Base-by-base conservation (phyloP, 2,329 filamentous ascomycete genomes). In the Berkeleyomyces basicola region DNA sequence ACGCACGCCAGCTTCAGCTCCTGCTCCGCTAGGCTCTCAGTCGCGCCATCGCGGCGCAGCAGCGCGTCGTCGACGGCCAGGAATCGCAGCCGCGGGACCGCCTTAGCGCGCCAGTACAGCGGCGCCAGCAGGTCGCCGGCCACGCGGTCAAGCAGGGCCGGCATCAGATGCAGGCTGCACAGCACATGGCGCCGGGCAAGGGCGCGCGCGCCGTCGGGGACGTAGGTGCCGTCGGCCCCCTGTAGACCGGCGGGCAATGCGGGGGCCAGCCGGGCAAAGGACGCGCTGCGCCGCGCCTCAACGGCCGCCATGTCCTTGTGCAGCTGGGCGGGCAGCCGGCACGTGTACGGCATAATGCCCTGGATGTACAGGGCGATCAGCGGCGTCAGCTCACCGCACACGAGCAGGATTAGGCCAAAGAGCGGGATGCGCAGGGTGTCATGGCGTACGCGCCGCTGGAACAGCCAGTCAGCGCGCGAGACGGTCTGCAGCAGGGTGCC, bases 341-440 rank as follows among this genome's bases (percentile, higher is more conserved):
- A 96, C 0, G 89, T 86, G 68, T 83, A 82, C 0, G 92, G 92
- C 36, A 95, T 87, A 31, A 90, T 76, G 44, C 76, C 76, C 23
- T 84, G 83, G 36, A 95, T 75, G 40, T 83, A 80, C 5, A 90
- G 75, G 1, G 95, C 86, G 4, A 95, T 74, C 4, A 97, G 70
- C 0, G 91, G 90, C 1, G 91, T 88, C 74, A 95, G 86, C 73
- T 97, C 92, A 36, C 90, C 92, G 70, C 87, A 88, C 14, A 95
- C 66, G 0, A 92, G 69, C 5, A 96, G 78, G 59, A 96, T 75
- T 2, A 95, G 65, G 0, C 77, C 84, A 71, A 99, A 96, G 1
- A 87, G 72, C 0, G 91, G 89, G 61, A 96, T 77, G 33, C 90
- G 84, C n/a, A 82, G 75, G 55, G 89, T 74, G 71, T 97, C 93